Evolutionary conservation across 495 filamentous ascomycete species (phyloP), one percentile per base, ranked within the genome.

Genomic region (Xylaria acuta): DNA sequence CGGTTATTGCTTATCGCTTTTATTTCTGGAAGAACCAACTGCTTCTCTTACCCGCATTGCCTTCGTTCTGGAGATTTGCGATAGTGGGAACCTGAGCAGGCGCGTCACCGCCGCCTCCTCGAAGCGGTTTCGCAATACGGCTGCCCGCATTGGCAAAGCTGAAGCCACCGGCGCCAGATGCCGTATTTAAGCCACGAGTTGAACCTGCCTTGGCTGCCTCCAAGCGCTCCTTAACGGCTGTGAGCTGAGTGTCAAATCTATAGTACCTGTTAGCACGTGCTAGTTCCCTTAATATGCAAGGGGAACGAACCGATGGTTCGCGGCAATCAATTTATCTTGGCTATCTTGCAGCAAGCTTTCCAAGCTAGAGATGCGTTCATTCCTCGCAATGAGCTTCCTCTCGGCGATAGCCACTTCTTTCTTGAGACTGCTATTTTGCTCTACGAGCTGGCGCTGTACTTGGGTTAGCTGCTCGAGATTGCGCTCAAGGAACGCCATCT

Each of bases 401-500:
- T 98, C 96, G 4, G 96, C 97, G 78, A 99, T 98, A 41, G 96
- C 96, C 63, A 99, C 96, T 82, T 99, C 96, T 84, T 99, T 99
- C 89, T 99, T 99, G 73, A 99, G 84, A 68, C 90, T 91, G 75
- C 92, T 91, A 81, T 99, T 99, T 82, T 99, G 96, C 82, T 99
- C 96, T 34, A 99, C 96, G 9, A 99, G 89, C 85, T 99, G 97
- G 30, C 96, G 90, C 81, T 99, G 96, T 67, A 99, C 97, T 77
- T 96, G 92, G 0, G 97, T 99, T 51, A 99, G 87, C 82, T 98
- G 97, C 83, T 99, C 96, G 20, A 99, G 89, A 81, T 99, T 99
- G 78, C 96, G 92, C 83, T 99, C 97, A 54, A 99, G 84, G 89
- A 99, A 99, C 8, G 95, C 96, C 93, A 99, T 98, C 88, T 98